phyloP scores from a whole-genome alignment of 1,284 basidiomycete genomes.

The Sporisorium iseilematis-ciliati region DNA sequence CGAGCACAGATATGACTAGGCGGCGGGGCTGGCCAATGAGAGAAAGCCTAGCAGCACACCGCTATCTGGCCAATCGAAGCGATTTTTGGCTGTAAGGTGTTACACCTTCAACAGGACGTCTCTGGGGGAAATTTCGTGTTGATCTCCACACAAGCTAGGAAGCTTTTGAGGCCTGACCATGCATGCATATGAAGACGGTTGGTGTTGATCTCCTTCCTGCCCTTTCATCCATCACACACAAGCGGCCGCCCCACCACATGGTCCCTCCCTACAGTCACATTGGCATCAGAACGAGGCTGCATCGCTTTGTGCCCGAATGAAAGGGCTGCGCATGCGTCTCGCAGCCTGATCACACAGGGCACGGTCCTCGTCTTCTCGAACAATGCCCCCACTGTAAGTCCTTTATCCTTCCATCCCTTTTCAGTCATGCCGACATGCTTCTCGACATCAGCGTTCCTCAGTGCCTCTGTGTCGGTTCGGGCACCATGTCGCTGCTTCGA shows the following conservation, averaged over 20 bases:
- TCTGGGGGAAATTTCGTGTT: neutral
- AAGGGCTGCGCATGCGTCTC: neutral
- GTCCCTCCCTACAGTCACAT: constrained; percentile 14
- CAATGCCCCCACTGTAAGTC: constrained; percentile 47
- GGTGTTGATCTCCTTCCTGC: constrained; percentile 4
- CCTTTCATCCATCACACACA: constrained; percentile 3
- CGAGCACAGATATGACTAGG: constrained; percentile 10
- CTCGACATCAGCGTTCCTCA: neutral
- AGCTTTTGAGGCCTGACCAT: neutral
- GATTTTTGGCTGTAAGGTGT: constrained; percentile 1
- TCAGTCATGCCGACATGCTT: neutral
- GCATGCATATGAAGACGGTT: neutral
- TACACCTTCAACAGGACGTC: neutral
- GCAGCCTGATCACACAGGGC: constrained; percentile 5
- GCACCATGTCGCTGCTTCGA: constrained; percentile 35
- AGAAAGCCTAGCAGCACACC: constrained; percentile 6
- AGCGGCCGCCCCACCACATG: neutral
- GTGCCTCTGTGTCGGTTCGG: too few relatives aligned
- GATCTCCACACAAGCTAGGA: neutral
- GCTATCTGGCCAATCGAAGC: constrained; percentile 19
- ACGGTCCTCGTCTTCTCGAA: constrained; percentile 19
- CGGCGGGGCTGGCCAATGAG: constrained; percentile 39
- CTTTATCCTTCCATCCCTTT: neutral
- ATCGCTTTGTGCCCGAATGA: neutral
- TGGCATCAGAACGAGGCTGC: neutral